These are phyloP conservation scores for Boletales sp. DNA, from an alignment of 768 basidiomycete species.

Conservation along the genomic window DNA sequence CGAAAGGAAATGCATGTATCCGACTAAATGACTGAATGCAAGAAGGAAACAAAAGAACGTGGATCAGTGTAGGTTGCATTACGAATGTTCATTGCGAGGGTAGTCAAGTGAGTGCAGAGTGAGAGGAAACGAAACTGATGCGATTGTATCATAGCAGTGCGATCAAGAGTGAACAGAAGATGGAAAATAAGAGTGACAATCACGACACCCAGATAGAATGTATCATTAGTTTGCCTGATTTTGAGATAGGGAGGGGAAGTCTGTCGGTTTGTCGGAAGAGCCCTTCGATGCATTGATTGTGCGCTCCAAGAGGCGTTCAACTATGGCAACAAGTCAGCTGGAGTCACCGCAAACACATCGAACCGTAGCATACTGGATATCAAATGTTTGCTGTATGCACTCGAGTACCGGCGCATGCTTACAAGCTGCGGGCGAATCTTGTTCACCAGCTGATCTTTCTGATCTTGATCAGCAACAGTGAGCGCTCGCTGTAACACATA, in stretches of 20 bases:
- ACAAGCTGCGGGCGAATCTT: conserved; percentile 65
- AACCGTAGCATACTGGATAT: conserved; percentile 57
- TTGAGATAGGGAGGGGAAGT: conserved; percentile 28
- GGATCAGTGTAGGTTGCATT: conserved; percentile 30
- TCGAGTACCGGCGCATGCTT: conserved; percentile 68
- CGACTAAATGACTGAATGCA: conserved; percentile 19
- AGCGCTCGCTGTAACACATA: conserved; percentile 85
- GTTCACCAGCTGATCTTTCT: conserved; percentile 61
- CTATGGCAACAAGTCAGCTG: conserved; percentile 33
- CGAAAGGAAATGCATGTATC: conserved; percentile 26
- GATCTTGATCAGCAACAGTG: conserved; percentile 62
- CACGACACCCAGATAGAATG: background rate
- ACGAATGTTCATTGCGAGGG: conserved; percentile 35
- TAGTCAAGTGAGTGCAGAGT: conserved; percentile 29
- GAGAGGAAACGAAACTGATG: conserved; percentile 27
- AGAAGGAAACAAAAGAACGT: conserved; percentile 14
- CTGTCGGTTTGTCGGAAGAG: conserved; percentile 26
- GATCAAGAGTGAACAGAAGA: conserved; percentile 16
- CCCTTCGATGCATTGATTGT: conserved; percentile 30
- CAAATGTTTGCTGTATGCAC: conserved; percentile 77
- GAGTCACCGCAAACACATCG: background rate
- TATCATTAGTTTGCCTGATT: conserved; percentile 20
- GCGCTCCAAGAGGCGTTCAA: conserved; percentile 67
- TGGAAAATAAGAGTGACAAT: conserved; percentile 1
- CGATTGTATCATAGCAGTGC: conserved; percentile 36